phyloP scores from a whole-genome alignment of 495 filamentous ascomycete genomes.

The Hypoxylon subgilvum region DNA sequence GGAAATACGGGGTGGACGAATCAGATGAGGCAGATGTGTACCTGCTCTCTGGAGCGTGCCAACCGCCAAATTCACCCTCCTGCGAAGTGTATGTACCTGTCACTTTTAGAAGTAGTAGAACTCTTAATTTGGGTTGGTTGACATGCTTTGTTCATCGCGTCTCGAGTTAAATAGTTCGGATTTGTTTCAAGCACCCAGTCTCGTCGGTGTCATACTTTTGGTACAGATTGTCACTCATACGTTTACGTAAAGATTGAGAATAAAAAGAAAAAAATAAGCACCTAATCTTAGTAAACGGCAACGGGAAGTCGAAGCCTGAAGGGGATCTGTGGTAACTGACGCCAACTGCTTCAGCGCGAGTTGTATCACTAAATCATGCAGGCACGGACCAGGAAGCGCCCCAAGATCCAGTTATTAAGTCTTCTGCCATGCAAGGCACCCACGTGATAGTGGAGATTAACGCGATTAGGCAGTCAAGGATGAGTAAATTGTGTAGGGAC shows the following conservation, averaged over 20 bases:
- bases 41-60: too few species aligned
- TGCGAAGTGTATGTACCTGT: too few species aligned
- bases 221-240: too few species aligned
- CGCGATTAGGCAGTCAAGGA: constrained; percentile 25
- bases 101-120: too few species aligned
- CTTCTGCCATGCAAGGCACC: constrained; percentile 27
- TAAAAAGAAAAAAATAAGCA: neutral
- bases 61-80: too few species aligned
- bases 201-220: too few species aligned
- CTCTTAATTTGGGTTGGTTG: too few species aligned
- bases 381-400: constrained; percentile 21
- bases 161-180: too few species aligned
- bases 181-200: too few species aligned
- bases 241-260: too few species aligned
- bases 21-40: constrained; percentile 12
- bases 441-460: constrained; percentile 33
- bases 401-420: constrained; percentile 16
- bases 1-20: constrained; percentile 25
- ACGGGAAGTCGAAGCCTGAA: constrained; percentile 1
- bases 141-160: too few species aligned
- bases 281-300: neutral
- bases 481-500: constrained; percentile 1
- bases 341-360: neutral
- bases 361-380: constrained; percentile 17
- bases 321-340: constrained; percentile 10